These are phyloP conservation scores for Fusarium citri DNA, from an alignment of 2,329 filamentous ascomycete genomes.

Conservation along the genomic window DNA sequence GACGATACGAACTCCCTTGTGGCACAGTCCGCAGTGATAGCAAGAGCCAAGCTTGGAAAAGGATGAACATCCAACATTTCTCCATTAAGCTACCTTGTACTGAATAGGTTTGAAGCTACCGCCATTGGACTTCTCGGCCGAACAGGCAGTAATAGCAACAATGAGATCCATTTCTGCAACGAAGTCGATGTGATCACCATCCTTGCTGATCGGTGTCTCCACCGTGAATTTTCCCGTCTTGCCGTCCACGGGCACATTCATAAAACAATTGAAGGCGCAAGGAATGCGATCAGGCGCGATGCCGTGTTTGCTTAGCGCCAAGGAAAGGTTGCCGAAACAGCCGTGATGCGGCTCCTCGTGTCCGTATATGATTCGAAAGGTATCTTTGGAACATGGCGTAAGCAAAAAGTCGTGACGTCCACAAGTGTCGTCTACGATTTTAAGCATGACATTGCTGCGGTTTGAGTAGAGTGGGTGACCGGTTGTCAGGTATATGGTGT, in stretches of 20 bases:
- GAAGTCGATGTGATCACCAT: conserved; percentile 6
- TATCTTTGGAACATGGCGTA: conserved; percentile 12
- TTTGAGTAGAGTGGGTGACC: conserved; percentile 1
- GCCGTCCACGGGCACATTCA: conserved; percentile 9
- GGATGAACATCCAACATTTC: neutral
- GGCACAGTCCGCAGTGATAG: too few species aligned
- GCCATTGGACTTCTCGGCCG: conserved; percentile 1
- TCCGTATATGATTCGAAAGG: conserved; percentile 12
- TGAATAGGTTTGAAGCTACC: conserved; percentile 8
- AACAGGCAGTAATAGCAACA: conserved; percentile 10
- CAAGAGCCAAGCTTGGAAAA: too few species aligned
- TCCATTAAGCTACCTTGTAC: neutral
- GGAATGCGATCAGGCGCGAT: conserved; percentile 9
- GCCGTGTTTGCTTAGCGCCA: neutral
- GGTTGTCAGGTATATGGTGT: conserved; percentile 8
- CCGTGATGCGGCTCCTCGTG: conserved; percentile 7
- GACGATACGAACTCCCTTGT: neutral
- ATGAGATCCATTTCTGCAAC: conserved; percentile 8
- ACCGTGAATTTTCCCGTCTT: conserved; percentile 9
- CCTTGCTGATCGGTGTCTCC: neutral
- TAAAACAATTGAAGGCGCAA: conserved; percentile 9
- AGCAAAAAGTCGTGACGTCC: conserved; percentile 12
- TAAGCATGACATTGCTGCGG: conserved; percentile 10
- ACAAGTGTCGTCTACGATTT: conserved; percentile 2
- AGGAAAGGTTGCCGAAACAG: conserved; percentile 8